phyloP scores from a whole-genome alignment of 2,329 filamentous ascomycete genomes.

The Pleomassaria siparia region DNA sequence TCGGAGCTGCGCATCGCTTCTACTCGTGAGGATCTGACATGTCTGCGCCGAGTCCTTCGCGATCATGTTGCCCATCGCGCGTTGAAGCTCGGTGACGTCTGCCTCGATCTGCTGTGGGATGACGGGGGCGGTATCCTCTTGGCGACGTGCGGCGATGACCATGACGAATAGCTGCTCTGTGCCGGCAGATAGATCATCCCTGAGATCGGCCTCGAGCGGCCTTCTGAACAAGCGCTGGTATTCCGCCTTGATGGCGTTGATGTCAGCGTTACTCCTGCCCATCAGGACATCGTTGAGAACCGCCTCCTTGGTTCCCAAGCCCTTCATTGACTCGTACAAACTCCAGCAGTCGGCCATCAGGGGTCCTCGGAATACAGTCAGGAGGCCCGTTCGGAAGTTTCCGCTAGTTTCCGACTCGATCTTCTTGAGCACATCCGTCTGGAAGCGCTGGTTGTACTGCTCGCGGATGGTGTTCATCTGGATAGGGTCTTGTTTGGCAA shows the following conservation, averaged over 20 bases:
- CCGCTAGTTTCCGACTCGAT: conserved; percentile 74
- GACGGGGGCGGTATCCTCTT: conserved; percentile 76
- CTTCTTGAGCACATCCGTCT: conserved; percentile 70
- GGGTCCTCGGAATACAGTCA: conserved; percentile 77
- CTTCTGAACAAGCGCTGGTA: conserved; percentile 70
- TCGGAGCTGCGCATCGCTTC: conserved; percentile 80
- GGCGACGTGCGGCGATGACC: conserved; percentile 71
- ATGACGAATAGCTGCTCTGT: conserved; percentile 84
- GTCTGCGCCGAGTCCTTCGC: conserved; percentile 76
- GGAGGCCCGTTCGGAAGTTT: conserved; percentile 72
- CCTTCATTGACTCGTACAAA: conserved; percentile 71
- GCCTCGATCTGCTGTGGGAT: conserved; percentile 71
- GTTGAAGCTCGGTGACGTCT: conserved; percentile 76
- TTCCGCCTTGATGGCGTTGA: conserved; percentile 78
- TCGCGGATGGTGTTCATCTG: conserved; percentile 67
- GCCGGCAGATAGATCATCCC: conserved; percentile 79
- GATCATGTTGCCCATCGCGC: conserved; percentile 63
- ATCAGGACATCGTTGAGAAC: conserved; percentile 86
- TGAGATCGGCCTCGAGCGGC: conserved; percentile 71
- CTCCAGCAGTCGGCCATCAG: conserved; percentile 73
- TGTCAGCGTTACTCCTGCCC: conserved; percentile 80
- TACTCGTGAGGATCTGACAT: conserved; percentile 73
- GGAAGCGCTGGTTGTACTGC: conserved; percentile 64
- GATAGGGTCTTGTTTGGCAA: conserved; percentile 74
- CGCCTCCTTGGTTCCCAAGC: conserved; percentile 81